These are phyloP conservation scores for Saccharomyces hybrid DNA, from an alignment of 1,139 yeast genomes.

Conservation along the genomic window DNA sequence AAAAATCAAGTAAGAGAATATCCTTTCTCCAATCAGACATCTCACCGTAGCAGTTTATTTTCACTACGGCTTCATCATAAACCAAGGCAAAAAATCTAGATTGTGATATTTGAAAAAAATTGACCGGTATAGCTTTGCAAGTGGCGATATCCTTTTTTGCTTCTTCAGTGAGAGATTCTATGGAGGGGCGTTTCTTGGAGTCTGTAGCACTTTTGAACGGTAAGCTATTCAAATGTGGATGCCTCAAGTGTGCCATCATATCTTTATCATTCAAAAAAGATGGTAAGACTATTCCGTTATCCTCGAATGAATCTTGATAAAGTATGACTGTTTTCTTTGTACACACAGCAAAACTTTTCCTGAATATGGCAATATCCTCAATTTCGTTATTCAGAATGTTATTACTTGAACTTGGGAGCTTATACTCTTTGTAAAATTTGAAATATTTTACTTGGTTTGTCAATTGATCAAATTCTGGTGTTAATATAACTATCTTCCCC, in stretches of 20 bases:
- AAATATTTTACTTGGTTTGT: slow-evolving; percentile 46
- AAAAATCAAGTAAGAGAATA: slow-evolving; percentile 54
- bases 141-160: slow-evolving; percentile 28
- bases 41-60: slow-evolving; percentile 59
- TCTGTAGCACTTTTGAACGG: slow-evolving; percentile 28
- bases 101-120: slow-evolving; percentile 47
- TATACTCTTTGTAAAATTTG: slow-evolving; percentile 42
- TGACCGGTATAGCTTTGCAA: slow-evolving; percentile 45
- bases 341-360: slow-evolving; percentile 57
- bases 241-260: slow-evolving; percentile 20
- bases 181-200: slow-evolving; percentile 35
- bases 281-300: slow-evolving; percentile 46
- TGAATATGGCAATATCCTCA: slow-evolving; percentile 49
- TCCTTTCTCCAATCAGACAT: slow-evolving; percentile 44
- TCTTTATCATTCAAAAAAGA: slow-evolving; percentile 33
- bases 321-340: slow-evolving; percentile 64
- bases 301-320: slow-evolving; percentile 46
- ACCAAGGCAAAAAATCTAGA: slow-evolving; percentile 52
- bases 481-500: slow-evolving; percentile 30
- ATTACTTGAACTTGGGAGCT: slow-evolving; percentile 29
- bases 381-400: slow-evolving; percentile 48
- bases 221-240: slow-evolving; percentile 25
- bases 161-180: slow-evolving; percentile 26
- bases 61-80: slow-evolving; percentile 66
- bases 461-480: slow-evolving; percentile 44